Evolutionary conservation across 2,329 filamentous ascomycete species (phyloP).

Genomic region (Amesomyces nigricolor): DNA sequence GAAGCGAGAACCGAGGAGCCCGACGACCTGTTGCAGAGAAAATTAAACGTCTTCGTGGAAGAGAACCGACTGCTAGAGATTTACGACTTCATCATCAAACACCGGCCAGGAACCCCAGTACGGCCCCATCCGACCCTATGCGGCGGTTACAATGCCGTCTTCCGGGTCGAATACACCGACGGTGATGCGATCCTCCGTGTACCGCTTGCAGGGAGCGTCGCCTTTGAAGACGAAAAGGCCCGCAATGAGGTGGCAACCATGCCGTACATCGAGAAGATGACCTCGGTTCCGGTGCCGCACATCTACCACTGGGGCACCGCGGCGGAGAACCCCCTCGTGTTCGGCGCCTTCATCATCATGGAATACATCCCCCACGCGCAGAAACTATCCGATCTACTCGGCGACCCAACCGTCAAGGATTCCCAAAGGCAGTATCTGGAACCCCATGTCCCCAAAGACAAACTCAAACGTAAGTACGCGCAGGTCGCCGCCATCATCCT

Average conservation of each 20-base stretch:
- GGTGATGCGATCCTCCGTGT: not conserved
- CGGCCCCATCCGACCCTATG: not conserved
- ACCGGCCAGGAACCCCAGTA: not conserved
- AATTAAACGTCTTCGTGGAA: not conserved
- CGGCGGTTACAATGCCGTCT: conserved; percentile 1
- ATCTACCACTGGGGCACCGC: conserved; percentile 10
- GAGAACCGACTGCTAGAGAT: not conserved
- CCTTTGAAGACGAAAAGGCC: conserved; percentile 1
- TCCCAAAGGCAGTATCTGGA: not conserved
- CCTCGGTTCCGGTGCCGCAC: conserved; percentile 8
- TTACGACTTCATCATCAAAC: not conserved
- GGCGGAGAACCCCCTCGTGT: conserved; percentile 3
- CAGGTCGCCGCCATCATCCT: conserved; percentile 6
- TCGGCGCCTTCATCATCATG: conserved; percentile 7
- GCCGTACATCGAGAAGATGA: conserved; percentile 11
- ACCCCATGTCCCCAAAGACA: not conserved
- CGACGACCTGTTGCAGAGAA: not conserved
- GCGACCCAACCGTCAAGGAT: not conserved
- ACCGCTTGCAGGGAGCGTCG: not conserved
- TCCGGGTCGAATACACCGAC: not conserved
- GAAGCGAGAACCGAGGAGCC: not conserved
- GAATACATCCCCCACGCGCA: not conserved
- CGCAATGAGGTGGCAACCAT: conserved; percentile 1
- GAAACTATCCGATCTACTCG: not conserved
- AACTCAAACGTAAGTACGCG: conserved; percentile 2